Evolutionary conservation across 768 basidiomycete genomes (phyloP).

Genomic region (Kwoniella botswanensis): DNA sequence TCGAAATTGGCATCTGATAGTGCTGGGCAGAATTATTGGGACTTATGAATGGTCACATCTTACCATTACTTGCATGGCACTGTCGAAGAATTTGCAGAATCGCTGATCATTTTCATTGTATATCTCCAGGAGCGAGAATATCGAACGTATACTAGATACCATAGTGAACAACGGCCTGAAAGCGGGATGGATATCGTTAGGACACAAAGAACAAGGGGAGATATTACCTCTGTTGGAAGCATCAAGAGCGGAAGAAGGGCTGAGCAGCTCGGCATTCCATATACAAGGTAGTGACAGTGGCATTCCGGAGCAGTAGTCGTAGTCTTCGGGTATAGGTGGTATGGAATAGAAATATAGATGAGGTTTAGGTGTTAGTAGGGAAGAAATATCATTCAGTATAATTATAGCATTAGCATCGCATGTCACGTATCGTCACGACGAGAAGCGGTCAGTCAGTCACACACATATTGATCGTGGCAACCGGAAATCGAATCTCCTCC

Average conservation of each 20-base stretch:
- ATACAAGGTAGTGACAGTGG: not conserved
- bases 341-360: not conserved
- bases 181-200: constrained; percentile 48
- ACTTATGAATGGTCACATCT: too few relatives aligned
- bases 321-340: not conserved
- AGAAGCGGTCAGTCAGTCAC: not conserved
- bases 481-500: not conserved
- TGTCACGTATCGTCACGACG: not conserved
- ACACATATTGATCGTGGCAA: too few relatives aligned
- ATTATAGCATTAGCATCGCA: constrained; percentile 8
- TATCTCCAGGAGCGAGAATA: constrained; percentile 37
- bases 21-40: too few relatives aligned
- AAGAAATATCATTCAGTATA: constrained; percentile 3
- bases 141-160: constrained; percentile 42
- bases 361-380: not conserved
- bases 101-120: not conserved
- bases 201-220: constrained; percentile 34
- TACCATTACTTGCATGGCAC: too few relatives aligned
- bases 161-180: constrained; percentile 46
- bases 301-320: not conserved
- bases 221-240: constrained; percentile 29
- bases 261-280: constrained; percentile 4
- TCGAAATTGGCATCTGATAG: too few relatives aligned
- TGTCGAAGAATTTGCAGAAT: too few relatives aligned
- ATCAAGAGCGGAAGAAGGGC: constrained; percentile 17